phyloP scores from a whole-genome alignment of 2,329 filamentous ascomycete genomes.

The Talaromyces sp. region DNA sequence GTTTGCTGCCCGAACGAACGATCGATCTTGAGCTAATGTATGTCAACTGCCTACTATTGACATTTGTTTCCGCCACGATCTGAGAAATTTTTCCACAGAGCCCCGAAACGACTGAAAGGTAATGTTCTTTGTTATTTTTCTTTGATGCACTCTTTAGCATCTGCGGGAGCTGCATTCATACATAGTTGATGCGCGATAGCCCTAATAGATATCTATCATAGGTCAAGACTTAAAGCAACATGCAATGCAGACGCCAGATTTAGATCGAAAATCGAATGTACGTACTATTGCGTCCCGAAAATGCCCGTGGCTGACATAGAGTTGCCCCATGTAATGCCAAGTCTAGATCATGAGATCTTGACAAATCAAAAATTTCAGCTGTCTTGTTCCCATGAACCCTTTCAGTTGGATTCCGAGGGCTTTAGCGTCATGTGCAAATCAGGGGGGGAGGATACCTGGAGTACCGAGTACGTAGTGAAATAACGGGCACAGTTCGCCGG shows the following conservation, averaged over 20 bases:
- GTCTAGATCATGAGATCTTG: neutral
- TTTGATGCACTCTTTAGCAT: neutral
- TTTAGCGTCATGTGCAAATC: neutral
- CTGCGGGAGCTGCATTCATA: neutral
- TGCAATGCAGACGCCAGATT: slow-evolving; percentile 1
- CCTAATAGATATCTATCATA: neutral
- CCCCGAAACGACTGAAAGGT: neutral
- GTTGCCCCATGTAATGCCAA: neutral
- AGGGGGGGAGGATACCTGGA: neutral
- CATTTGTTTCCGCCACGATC: neutral
- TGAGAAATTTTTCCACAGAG: neutral
- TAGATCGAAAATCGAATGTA: neutral
- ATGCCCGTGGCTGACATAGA: neutral
- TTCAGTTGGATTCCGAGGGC: neutral
- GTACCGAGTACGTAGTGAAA: neutral
- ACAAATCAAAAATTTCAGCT: neutral
- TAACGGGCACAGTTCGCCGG: neutral
- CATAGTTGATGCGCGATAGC: neutral
- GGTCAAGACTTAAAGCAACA: neutral
- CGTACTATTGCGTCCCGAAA: neutral
- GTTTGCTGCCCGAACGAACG: neutral
- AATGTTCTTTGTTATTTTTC: neutral
- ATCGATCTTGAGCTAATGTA: neutral
- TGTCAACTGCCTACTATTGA: neutral
- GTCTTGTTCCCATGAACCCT: neutral